Conservation (phyloP, 345 rosid species). For the Boechera retrofracta region DNA sequence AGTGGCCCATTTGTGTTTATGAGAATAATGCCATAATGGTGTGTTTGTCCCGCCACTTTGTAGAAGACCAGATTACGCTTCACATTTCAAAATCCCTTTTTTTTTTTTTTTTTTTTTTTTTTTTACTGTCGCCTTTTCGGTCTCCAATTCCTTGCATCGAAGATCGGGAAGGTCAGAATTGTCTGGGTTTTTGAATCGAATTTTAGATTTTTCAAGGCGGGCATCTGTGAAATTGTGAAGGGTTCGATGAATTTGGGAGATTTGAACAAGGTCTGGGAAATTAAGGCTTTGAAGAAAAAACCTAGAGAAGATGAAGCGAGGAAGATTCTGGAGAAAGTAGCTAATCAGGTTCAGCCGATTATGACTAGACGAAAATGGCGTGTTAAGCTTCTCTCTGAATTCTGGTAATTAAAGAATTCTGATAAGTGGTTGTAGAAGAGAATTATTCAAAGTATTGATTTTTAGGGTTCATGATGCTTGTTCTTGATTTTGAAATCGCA, state of each 20-base stretch:
- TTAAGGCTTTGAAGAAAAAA: slow-evolving; percentile 66
- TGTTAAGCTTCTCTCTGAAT: slow-evolving; percentile 58
- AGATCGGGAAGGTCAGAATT: background rate
- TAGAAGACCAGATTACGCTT: background rate
- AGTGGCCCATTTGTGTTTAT: background rate
- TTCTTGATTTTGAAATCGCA: slow-evolving; percentile 32
- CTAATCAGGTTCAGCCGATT: slow-evolving; percentile 59
- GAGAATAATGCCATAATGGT: background rate
- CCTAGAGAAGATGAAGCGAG: slow-evolving; percentile 71
- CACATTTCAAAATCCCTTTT: slow-evolving; percentile 4
- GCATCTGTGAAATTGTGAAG: background rate
- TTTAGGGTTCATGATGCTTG: slow-evolving; percentile 2
- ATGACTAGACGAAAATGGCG: slow-evolving; percentile 54
- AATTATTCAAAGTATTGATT: background rate
- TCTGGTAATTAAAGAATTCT: slow-evolving; percentile 32
- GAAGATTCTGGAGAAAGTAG: slow-evolving; percentile 66
- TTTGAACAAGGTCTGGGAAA: slow-evolving; percentile 75
- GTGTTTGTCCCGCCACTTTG: slow-evolving; percentile 18
- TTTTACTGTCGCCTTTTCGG: too few relatives aligned
- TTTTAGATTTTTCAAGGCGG: background rate
- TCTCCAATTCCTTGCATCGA: too few relatives aligned
- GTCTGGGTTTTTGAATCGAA: background rate
- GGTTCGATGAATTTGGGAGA: slow-evolving; percentile 49
- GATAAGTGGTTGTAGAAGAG: background rate
- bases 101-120: background rate